Conservation (phyloP, 1,284 basidiomycete genomes). For the Ganoderma sp. region DNA sequence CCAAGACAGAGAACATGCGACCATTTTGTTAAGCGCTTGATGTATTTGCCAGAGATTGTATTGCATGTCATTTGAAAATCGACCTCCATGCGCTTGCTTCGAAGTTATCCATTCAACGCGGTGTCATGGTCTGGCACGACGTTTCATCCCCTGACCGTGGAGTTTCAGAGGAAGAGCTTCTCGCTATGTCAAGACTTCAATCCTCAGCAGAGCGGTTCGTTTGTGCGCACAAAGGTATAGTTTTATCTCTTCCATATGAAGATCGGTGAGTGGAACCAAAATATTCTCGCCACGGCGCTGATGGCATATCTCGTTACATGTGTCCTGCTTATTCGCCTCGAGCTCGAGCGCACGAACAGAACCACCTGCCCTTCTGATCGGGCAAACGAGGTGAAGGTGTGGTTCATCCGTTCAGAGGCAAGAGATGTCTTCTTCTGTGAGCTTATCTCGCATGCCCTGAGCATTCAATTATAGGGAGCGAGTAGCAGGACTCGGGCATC, state of each 20-base stretch:
- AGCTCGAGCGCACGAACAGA: neutral
- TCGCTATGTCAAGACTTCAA: too few species aligned
- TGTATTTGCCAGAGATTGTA: neutral
- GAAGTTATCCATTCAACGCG: neutral
- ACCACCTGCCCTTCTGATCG: neutral
- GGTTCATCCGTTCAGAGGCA: neutral
- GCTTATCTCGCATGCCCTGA: too few species aligned
- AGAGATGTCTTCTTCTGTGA: neutral
- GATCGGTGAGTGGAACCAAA: too few species aligned
- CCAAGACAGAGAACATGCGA: neutral
- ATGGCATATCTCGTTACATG: too few species aligned
- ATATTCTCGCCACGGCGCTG: too few species aligned
- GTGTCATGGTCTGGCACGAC: too few species aligned
- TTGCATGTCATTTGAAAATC: neutral
- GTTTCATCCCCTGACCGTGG: too few species aligned
- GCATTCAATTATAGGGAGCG: neutral
- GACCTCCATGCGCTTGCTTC: neutral
- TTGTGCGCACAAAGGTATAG: too few species aligned
- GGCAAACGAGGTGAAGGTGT: neutral
- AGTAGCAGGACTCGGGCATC: neutral
- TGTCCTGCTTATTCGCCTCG: neutral
- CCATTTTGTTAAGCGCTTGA: neutral
- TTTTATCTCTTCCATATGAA: too few species aligned
- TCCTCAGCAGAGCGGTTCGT: too few species aligned
- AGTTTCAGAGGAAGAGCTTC: too few species aligned